These are phyloP conservation scores for Fusarium sp. DNA, from an alignment of 2,329 filamentous ascomycete species.

Conservation along the genomic window DNA sequence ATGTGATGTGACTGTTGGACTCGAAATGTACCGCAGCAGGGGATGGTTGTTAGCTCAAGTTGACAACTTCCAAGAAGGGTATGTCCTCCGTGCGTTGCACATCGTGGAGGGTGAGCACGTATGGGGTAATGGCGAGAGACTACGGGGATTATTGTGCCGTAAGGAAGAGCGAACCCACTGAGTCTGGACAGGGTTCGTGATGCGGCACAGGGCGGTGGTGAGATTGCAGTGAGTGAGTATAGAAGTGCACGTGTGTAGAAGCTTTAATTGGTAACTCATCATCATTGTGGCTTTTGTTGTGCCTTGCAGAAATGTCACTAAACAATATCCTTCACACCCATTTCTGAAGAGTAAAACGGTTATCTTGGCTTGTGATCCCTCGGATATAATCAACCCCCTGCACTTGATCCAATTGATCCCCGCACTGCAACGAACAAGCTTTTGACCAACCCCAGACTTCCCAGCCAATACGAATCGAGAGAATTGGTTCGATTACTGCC, in stretches of 20 bases:
- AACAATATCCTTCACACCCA: neutral
- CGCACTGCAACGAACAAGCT: constrained; percentile 33
- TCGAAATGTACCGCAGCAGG: constrained; percentile 11
- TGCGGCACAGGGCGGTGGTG: neutral
- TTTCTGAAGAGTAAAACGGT: neutral
- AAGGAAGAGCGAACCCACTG: neutral
- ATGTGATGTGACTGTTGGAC: constrained; percentile 27
- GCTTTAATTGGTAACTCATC: neutral
- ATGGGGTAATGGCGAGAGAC: neutral
- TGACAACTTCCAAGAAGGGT: constrained; percentile 34
- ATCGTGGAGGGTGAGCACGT: constrained; percentile 31
- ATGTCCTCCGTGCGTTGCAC: constrained; percentile 22
- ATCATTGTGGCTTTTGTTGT: constrained; percentile 12
- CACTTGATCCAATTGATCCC: constrained; percentile 7
- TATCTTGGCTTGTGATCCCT: constrained; percentile 39
- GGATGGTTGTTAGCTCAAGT: constrained; percentile 15
- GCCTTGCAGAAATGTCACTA: constrained; percentile 18
- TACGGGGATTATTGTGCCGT: neutral
- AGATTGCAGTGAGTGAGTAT: neutral
- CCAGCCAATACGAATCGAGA: neutral
- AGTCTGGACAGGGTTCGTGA: neutral
- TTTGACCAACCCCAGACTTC: constrained; percentile 9
- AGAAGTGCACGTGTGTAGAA: constrained; percentile 4
- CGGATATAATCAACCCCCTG: constrained; percentile 27
- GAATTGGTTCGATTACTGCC: constrained; percentile 14